Base-by-base conservation (phyloP, 2,329 filamentous ascomycete species). In the Cladophialophora yegresii region DNA sequence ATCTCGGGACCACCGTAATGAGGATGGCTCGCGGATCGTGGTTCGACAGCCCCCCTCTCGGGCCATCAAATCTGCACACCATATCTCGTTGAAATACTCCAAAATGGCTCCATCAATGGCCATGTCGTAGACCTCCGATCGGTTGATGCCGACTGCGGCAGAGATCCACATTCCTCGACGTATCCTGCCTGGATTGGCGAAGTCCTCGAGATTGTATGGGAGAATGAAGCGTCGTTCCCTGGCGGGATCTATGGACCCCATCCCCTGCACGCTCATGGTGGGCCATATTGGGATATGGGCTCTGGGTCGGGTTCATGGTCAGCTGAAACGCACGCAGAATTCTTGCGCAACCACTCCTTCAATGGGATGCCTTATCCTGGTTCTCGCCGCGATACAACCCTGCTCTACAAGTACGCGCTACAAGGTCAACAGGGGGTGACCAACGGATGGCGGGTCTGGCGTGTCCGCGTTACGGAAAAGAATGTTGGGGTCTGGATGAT, bases 361-460 rank as follows among this genome's bases (percentile, higher is more conserved):
- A 57, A 54, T 23, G 55, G 59, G n/a, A 36, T 32, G 8, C 56
- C 63, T 20, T 66, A 64, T 59, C 36, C 51, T 8, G 64, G 66
- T 3, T 62, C 64, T 8, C 62, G 63, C 5, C 73, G 83, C 5
- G 81, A 83, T 60, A 82, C 80, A 0, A 86, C 84, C 1, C 80
- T 85, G 69, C 75, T 89, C 3, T 86, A 86, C 68, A 75, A 82
- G 1, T 89, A 87, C 66, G 74, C 73, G 0, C 8, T 28, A 2
- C 67, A 74, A 3, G 77, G 76, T 30, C 80, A 78, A 0, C 68
- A 79, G 0, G 75, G 79, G 2, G 72, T 76, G 5, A 78, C 78
- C 1, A 77, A 79, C 0, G 85, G 86, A 0, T 89, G 86, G 86
- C 77, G 86, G 23, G 85, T 80, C 0, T 89, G 86, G 86, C 77